Base-by-base conservation (phyloP, 805 yeast genomes). In the Saccharomycopsis sp. region DNA sequence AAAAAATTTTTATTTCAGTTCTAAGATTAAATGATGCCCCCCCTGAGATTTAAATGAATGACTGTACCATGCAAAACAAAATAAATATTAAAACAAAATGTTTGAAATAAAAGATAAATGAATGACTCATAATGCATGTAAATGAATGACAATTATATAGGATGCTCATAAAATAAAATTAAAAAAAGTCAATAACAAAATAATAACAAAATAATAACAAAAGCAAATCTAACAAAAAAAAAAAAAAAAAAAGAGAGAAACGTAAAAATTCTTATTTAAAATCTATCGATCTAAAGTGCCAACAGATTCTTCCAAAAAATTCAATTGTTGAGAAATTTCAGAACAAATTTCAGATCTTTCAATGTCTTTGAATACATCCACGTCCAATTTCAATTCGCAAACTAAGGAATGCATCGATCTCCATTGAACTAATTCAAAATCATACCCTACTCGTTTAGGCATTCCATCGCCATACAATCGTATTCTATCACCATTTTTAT, bases 341-440 rank as follows among this genome's bases (percentile, higher is more conserved):
- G 53, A 51, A 56, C 84, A 78, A 17, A 77, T 63, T 7, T 64
- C 71, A 2, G 52, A 51, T 32, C 70, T 57, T 47, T 63, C 62
- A 14, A 71, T 63, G 3, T 67, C 63, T 23, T 64, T 59, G 53
- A 73, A 76, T 7, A 67, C 63, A 11, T 66, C 68, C 7, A 77
- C 58, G 8, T 70, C 59, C 32, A 76, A 57, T 28, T 70, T 64
- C 45, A 69, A 52, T 31, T 74, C 77, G 57, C 85, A 79, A 13
- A 79, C 57, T 33, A 77, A 62, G 48, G 65, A 65, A 40, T 69
- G 64, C 82, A 78, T 76, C 43, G 71, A 71, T 43, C 64, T 59
- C 83, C 84, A 79, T 51, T 74, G 77, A n/a, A 67, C 65, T 34
- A 68, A 61, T 54, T 77, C 84, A 54, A 77, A 74, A 56, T 77